These are phyloP conservation scores for Diutina catenulata DNA, from an alignment of 1,139 yeast genomes.

Conservation along the genomic window DNA sequence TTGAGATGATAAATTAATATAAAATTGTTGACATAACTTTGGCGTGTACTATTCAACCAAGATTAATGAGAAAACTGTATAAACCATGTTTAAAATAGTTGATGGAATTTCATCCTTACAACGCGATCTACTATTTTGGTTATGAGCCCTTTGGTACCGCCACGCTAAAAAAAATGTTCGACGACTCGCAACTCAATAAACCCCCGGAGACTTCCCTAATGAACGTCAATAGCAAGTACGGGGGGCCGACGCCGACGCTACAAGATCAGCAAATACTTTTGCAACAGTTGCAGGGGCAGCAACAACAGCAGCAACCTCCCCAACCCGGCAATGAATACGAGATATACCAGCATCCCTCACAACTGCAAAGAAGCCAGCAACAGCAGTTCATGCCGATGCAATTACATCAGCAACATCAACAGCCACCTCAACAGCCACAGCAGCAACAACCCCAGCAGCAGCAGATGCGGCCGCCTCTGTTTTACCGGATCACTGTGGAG, in stretches of 20 bases:
- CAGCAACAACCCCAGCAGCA: conserved; percentile 7
- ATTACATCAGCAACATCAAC: conserved; percentile 19
- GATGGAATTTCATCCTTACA: no score
- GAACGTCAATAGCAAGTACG: conserved; percentile 6
- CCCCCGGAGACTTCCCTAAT: background rate
- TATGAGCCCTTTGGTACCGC: no score
- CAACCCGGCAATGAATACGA: conserved; percentile 2
- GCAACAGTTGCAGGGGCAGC: conserved; percentile 19
- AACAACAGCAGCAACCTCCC: conserved; percentile 17
- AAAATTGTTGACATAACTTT: no score
- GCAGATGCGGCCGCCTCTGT: conserved; percentile 8
- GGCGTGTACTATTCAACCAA: no score
- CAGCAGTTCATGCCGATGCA: conserved; percentile 9
- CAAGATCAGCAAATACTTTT: conserved; percentile 34
- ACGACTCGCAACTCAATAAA: no score
- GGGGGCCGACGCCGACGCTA: conserved; percentile 10
- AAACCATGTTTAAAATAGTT: no score
- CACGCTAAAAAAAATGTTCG: no score
- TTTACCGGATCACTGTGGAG: conserved; percentile 27
- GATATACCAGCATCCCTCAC: background rate
- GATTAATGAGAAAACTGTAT: no score
- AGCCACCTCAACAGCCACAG: conserved; percentile 10
- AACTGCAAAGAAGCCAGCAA: conserved; percentile 5
- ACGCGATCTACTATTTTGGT: no score
- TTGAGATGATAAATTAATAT: no score